phyloP scores from a whole-genome alignment of 495 filamentous ascomycete genomes.

The Rostrohypoxylon terebratum region DNA sequence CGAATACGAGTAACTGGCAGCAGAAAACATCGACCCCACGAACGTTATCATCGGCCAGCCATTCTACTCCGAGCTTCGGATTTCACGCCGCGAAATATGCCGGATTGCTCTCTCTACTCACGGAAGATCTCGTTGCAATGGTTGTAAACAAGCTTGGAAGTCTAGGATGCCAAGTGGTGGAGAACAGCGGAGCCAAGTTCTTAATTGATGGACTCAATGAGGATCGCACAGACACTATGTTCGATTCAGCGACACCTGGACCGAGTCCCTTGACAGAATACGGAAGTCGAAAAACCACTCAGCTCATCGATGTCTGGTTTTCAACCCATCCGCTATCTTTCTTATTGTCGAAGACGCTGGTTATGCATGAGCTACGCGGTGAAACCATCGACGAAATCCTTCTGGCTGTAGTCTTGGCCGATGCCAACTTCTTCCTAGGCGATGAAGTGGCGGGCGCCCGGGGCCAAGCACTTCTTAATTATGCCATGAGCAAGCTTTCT shows the following conservation, averaged over 20 bases:
- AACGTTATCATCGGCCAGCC: background rate
- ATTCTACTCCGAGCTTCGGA: background rate
- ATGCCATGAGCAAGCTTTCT: background rate
- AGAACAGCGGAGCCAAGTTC: slow-evolving; percentile 7
- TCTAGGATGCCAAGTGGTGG: slow-evolving; percentile 4
- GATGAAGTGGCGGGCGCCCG: background rate
- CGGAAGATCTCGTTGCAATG: slow-evolving; percentile 10
- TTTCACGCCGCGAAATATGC: background rate
- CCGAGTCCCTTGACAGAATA: slow-evolving; percentile 14
- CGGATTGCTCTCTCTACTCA: slow-evolving; percentile 9
- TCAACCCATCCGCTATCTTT: slow-evolving; percentile 14
- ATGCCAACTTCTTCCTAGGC: slow-evolving; percentile 17
- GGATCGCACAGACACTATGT: slow-evolving; percentile 8
- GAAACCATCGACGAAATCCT: slow-evolving; percentile 16
- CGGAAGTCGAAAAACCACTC: slow-evolving; percentile 3
- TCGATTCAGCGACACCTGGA: background rate
- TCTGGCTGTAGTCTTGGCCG: slow-evolving; percentile 2
- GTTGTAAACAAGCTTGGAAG: slow-evolving; percentile 6
- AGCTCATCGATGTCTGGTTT: slow-evolving; percentile 19
- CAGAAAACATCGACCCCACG: background rate
- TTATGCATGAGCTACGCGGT: slow-evolving; percentile 11
- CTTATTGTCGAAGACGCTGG: slow-evolving; percentile 6
- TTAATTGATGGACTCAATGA: background rate
- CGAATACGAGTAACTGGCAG: background rate
- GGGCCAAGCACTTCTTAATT: background rate